Evolutionary conservation across 2,329 filamentous ascomycete genomes (phyloP).

Genomic region (Nigrospora osmanthi): DNA sequence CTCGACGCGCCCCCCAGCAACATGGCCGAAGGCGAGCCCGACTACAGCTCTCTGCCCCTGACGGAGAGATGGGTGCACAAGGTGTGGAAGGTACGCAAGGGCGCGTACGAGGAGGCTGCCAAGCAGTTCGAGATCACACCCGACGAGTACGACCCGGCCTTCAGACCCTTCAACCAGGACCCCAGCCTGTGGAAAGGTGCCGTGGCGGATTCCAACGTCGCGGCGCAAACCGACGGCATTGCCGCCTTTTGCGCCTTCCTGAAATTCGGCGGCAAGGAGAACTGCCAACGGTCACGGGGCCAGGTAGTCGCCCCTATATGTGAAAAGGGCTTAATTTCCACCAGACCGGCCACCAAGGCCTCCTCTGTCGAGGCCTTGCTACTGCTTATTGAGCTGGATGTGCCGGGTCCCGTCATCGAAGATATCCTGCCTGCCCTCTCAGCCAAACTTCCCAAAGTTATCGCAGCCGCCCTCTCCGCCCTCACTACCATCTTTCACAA

Average conservation of each 20-base stretch:
- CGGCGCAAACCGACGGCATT: slow-evolving; percentile 89
- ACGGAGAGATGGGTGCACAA: slow-evolving; percentile 80
- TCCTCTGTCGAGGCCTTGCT: slow-evolving; percentile 80
- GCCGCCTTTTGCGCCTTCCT: slow-evolving; percentile 84
- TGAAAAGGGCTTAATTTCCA: slow-evolving; percentile 86
- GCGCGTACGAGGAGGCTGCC: slow-evolving; percentile 85
- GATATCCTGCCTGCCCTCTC: slow-evolving; percentile 59
- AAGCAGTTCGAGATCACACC: slow-evolving; percentile 80
- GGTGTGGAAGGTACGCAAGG: slow-evolving; percentile 96
- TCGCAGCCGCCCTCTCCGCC: slow-evolving; percentile 36
- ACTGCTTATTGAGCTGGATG: slow-evolving; percentile 84
- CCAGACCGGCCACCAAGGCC: slow-evolving; percentile 80
- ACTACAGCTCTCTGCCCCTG: slow-evolving; percentile 72
- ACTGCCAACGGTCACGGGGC: slow-evolving; percentile 68
- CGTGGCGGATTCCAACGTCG: slow-evolving; percentile 90
- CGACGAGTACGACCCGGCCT: slow-evolving; percentile 77
- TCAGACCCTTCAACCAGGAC: slow-evolving; percentile 82
- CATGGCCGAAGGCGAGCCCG: slow-evolving; percentile 80
- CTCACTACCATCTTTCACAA: slow-evolving; percentile 83
- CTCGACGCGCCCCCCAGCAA: slow-evolving; percentile 10
- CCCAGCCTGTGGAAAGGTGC: slow-evolving; percentile 84
- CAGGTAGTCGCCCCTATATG: slow-evolving; percentile 71
- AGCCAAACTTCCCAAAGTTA: slow-evolving; percentile 31
- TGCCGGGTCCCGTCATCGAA: slow-evolving; percentile 77
- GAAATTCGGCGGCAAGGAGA: slow-evolving; percentile 78